Evolutionary conservation across 2,329 filamentous ascomycete species (phyloP), one percentile per base, ranked within the genome.

Genomic region (Graphilbum sp.): DNA sequence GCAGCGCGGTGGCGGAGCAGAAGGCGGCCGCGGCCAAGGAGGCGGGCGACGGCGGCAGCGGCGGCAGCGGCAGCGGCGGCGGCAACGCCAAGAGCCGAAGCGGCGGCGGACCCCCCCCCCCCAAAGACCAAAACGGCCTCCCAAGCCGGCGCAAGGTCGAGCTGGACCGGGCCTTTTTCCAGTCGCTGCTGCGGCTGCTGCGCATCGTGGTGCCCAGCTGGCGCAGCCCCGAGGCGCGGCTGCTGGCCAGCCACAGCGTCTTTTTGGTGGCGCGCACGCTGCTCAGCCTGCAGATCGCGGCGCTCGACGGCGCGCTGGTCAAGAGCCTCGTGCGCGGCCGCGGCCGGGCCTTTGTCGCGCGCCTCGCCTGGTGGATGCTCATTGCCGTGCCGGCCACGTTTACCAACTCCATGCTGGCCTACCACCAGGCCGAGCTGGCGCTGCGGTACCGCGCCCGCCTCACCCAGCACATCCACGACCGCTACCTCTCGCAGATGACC

Each of bases 381-480:
- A 90, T 98, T 47, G 88, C 90, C 20, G 70, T 98, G 15, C 90
- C 90, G 10, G 90, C 90, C 2, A 96, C 90, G 0, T 95, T 96
- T 55, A 98, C 90, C 31, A 98, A 98, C 58, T 95, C 87, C 1
- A 98, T 98, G 90, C 69, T 96, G 32, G 92, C 87, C 20, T 96
- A 94, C 56, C 90, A 98, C 53, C 90, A 98, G 63, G 92, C 87
- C 52, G 86, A 92, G 55, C 72, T 98, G 32, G 86, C 88, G 0
- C 66, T 98, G 23, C 83, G 88, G 52, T 98, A 98, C 57, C 79
- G 90, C 44, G 88, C 87, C 30, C 76, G 90, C 34, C 68, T 98
- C 25, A 98, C 90, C n/a, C 81, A 90, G 52, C 68, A 87, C 54
- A 90, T 98, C 36, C 90, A 98, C 61, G 82, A 92, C 55, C 84